Conservation (phyloP, 1,284 basidiomycete species). For the Salmacisia buchloeana region DNA sequence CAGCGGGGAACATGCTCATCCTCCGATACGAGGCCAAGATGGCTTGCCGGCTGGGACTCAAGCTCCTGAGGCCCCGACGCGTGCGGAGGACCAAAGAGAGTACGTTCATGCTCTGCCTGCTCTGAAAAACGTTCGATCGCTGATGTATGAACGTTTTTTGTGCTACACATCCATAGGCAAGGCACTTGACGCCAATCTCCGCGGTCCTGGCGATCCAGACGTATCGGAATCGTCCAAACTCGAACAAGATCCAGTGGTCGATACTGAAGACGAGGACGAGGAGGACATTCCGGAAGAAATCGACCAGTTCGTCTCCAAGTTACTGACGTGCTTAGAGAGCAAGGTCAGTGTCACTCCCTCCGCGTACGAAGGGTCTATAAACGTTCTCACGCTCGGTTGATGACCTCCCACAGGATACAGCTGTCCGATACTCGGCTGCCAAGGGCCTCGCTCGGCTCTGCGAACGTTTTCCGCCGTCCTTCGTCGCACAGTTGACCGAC, state of each 20-base stretch:
- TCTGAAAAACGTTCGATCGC: not conserved
- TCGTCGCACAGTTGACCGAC: slow-evolving; percentile 72
- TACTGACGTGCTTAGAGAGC: slow-evolving; percentile 66
- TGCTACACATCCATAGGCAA: not conserved
- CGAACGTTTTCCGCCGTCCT: slow-evolving; percentile 69
- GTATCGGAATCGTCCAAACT: too few species aligned
- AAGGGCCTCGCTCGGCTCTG: slow-evolving; percentile 86
- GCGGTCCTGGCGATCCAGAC: too few species aligned
- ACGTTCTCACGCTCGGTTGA: not conserved
- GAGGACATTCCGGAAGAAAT: slow-evolving; percentile 64
- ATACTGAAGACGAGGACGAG: not conserved
- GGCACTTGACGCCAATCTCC: not conserved
- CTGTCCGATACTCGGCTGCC: slow-evolving; percentile 89
- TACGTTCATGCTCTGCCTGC: not conserved
- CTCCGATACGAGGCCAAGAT: slow-evolving; percentile 44
- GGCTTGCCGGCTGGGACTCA: slow-evolving; percentile 35
- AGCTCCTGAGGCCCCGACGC: slow-evolving; percentile 27
- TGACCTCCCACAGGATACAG: slow-evolving; percentile 66
- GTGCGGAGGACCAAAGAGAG: not conserved
- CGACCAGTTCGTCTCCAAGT: slow-evolving; percentile 67
- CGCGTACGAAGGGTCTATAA: not conserved
- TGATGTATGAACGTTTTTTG: not conserved
- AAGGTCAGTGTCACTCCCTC: slow-evolving; percentile 57
- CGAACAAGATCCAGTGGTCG: not conserved
- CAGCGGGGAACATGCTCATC: slow-evolving; percentile 24